These are phyloP conservation scores for Inga leiocalycina DNA, from an alignment of 306 rosid species.

Conservation along the genomic window DNA sequence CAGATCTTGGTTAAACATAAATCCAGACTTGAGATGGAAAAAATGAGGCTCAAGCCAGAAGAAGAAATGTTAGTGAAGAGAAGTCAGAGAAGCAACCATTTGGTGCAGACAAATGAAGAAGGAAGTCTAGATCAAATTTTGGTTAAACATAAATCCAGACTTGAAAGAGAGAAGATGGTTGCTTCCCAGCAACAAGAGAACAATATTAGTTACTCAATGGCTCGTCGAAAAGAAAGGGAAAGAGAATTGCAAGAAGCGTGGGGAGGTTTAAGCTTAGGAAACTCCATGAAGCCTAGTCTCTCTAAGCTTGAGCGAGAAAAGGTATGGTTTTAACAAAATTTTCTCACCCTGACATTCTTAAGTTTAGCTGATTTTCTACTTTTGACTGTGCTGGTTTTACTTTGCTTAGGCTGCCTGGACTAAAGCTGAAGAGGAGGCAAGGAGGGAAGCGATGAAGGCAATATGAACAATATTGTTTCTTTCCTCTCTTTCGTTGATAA, in stretches of 20 bases:
- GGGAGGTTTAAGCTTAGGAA: slow-evolving; percentile 87
- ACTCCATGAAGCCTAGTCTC: slow-evolving; percentile 71
- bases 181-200: slow-evolving; percentile 61
- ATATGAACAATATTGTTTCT: slow-evolving; percentile 16
- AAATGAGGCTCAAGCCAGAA: slow-evolving; percentile 30
- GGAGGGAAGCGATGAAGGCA: slow-evolving; percentile 43
- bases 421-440: slow-evolving; percentile 87
- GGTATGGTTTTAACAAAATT: slow-evolving; percentile 45
- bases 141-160: slow-evolving; percentile 73
- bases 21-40: slow-evolving; percentile 81
- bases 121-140: slow-evolving; percentile 63
- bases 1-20: slow-evolving; percentile 67
- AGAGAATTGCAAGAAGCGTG: slow-evolving; percentile 80
- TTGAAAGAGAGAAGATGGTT: slow-evolving; percentile 72
- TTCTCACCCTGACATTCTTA: background rate
- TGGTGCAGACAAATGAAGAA: slow-evolving; percentile 11
- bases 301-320: slow-evolving; percentile 85
- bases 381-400: slow-evolving; percentile 24
- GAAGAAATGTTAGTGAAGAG: background rate
- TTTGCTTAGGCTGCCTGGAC: slow-evolving; percentile 83
- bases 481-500: slow-evolving; percentile 23
- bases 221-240: slow-evolving; percentile 81
- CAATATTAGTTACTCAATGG: slow-evolving; percentile 37
- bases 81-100: background rate
- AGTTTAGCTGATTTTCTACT: background rate